Base-by-base conservation (phyloP, 345 rosid species). In the Camelina laxa region DNA sequence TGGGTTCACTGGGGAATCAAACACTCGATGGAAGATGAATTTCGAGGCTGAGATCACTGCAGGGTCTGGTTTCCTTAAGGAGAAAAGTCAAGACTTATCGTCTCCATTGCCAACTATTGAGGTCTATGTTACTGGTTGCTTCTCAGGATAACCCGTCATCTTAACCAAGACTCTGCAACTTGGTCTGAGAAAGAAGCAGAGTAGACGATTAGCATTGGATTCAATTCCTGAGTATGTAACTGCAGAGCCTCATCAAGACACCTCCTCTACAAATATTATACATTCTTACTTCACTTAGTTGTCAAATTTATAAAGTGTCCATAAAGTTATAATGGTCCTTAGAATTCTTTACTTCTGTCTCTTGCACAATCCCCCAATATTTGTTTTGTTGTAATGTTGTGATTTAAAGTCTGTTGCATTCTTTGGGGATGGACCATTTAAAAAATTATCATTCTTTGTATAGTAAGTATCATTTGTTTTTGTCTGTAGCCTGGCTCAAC, bases 61-160 rank as follows among this genome's bases (percentile, higher is more conserved):
- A 15, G 77, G 88, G 65, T 60, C 85, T 65, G 79, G 91, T 69
- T 83, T 88, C 74, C 54, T 88, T 27, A 86, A 81, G 78, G 90
- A 88, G 56, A 89, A 83, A 75, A 85, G 86, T 70, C 80, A 84
- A 22, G 89, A 85, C 33, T 81, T 80, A 50, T 78, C 74, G 42
- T 67, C 79, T 7, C 63, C 74, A 21, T 74, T 79, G 15, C 91
- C 93, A 48, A 80, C 84, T 49, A 79, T 91, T 53, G 98, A 94
- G 82, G 93, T 94, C 68, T 94, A 88, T 80, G 85, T 94, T 31
- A 84, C 97, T 14, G 98, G 97, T 12, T 84, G 87, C 69, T 91
- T 85, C 87, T 80, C 84, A 14, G 93, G 93, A 21, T 80, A 76
- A 45, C 98, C 97, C 2, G 84, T 91, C 58, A 88, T 94, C 71